Conservation (phyloP, 345 rosid species). For the Trapa bicornis region DNA sequence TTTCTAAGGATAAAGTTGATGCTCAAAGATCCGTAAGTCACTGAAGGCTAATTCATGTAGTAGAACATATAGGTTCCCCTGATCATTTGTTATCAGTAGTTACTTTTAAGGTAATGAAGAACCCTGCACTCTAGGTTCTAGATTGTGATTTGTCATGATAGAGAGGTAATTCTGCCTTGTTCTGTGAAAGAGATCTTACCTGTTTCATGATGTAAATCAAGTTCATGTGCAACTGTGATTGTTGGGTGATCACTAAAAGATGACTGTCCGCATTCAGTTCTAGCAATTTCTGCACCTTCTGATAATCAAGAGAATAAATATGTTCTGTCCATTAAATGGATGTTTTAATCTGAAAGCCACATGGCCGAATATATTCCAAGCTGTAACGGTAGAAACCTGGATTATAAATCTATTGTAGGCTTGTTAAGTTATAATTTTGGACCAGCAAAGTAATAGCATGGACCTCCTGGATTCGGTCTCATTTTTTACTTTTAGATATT, state of each 20-base stretch:
- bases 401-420: neutral
- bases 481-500: neutral
- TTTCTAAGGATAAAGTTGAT: neutral
- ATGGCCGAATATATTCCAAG: neutral
- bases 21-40: neutral
- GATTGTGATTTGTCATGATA: too few relatives aligned
- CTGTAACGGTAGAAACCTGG: neutral
- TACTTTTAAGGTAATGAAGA: neutral
- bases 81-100: neutral
- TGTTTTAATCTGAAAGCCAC: neutral
- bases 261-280: too few relatives aligned
- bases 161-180: neutral
- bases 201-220: neutral
- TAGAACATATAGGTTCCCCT: too few relatives aligned
- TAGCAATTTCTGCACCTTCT: too few relatives aligned
- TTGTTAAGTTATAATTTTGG: neutral
- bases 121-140: too few relatives aligned
- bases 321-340: neutral
- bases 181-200: neutral
- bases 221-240: neutral
- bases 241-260: neutral
- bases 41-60: neutral
- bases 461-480: neutral
- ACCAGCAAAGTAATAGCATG: neutral
- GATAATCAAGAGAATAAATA: neutral